Evolutionary conservation across 192 early-diverging fungal species (phyloP).

Genomic region (Backusella morwellensis): DNA sequence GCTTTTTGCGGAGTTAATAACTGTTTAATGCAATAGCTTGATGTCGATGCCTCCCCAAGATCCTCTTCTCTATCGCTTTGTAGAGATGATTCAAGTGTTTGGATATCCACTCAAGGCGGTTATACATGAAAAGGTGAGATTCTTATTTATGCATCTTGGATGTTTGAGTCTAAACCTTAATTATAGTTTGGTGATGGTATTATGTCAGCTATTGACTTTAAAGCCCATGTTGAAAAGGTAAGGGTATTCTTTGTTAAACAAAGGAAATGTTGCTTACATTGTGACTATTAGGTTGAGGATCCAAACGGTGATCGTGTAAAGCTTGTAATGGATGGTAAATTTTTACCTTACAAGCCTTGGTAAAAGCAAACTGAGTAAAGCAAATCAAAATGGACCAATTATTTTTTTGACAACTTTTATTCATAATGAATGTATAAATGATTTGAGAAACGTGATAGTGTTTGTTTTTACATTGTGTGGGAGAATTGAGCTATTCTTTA

Average conservation of each 20-base stretch:
- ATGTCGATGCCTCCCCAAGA: constrained; percentile 40
- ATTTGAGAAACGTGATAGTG: no score
- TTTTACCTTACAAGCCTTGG: constrained; percentile 41
- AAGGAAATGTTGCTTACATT: not conserved
- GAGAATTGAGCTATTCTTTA: no score
- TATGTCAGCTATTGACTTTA: constrained; percentile 50
- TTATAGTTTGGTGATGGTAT: constrained; percentile 50
- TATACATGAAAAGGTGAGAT: constrained; percentile 43
- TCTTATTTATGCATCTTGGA: not conserved
- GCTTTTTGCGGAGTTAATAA: not conserved
- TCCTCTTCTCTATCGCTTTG: constrained; percentile 44
- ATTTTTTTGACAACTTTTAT: not conserved
- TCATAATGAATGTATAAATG: not conserved
- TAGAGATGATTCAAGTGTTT: constrained; percentile 45
- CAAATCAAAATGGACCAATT: not conserved
- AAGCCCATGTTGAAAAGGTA: constrained; percentile 40
- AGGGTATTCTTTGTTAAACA: not conserved
- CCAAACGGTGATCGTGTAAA: constrained; percentile 38
- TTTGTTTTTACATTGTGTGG: no score
- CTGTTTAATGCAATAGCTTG: constrained; percentile 21
- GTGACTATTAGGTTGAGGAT: constrained; percentile 20
- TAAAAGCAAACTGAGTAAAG: not conserved
- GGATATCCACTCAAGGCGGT: constrained; percentile 44
- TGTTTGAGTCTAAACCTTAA: not conserved
- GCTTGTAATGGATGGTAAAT: constrained; percentile 43